These are phyloP conservation scores for Fusarium pininemorale DNA, from an alignment of 2,329 filamentous ascomycete species.

Conservation along the genomic window DNA sequence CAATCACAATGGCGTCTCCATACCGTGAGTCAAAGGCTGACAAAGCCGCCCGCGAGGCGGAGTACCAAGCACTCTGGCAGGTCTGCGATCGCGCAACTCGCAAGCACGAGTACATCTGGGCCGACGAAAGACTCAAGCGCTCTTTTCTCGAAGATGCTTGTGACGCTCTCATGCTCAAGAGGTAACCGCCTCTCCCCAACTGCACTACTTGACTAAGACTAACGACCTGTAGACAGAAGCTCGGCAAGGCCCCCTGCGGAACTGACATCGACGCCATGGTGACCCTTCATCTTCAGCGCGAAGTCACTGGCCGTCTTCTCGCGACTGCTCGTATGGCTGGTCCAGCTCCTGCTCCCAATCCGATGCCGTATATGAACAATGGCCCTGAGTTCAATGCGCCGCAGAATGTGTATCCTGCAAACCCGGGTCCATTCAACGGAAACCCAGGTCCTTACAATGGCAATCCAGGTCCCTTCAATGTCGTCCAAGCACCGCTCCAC, in stretches of 20 bases:
- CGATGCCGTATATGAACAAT: not conserved
- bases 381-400: not conserved
- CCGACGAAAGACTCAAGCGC: not conserved
- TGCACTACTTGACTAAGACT: not conserved
- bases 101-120: slow-evolving; percentile 15
- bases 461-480: not conserved
- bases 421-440: not conserved
- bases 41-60: slow-evolving; percentile 27
- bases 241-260: slow-evolving; percentile 20
- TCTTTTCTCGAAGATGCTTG: slow-evolving; percentile 12
- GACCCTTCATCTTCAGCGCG: slow-evolving; percentile 33
- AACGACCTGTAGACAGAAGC: not conserved
- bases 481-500: not conserved
- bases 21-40: not conserved
- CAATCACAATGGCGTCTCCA: slow-evolving; percentile 12
- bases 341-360: not conserved
- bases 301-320: not conserved
- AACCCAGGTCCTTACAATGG: not conserved
- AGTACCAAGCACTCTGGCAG: slow-evolving; percentile 42
- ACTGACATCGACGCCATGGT: slow-evolving; percentile 26
- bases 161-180: slow-evolving; percentile 10
- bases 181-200: slow-evolving; percentile 1
- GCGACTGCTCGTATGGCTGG: not conserved
- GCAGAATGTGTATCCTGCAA: not conserved
- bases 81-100: slow-evolving; percentile 29